Base-by-base conservation (phyloP, 2,329 filamentous ascomycete genomes). In the Salinomyces thailandicus region DNA sequence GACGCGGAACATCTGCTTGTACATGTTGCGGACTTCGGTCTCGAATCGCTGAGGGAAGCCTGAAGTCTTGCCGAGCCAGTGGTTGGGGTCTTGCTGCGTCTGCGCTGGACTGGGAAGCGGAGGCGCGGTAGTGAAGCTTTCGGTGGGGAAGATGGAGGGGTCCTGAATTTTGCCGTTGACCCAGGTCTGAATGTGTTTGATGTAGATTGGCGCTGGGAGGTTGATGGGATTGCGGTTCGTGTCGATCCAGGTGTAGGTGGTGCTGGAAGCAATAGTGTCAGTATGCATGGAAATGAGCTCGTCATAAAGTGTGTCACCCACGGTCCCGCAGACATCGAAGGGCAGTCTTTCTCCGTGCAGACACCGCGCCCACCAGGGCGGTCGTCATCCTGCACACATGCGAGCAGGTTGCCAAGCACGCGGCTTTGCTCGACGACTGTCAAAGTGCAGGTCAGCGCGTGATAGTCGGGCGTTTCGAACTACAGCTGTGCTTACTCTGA, bases 201-300 rank as follows among this genome's bases (percentile, higher is more conserved):
- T 91, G 65, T 96, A 96, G 61, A 93, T 86, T 44, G 79, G 79
- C 5, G 89, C 89, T 3, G 89, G 86, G 28, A 96, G 81, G 62
- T 93, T 89, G 46, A 93, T 86, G 8, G 89, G 86, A 56, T 85
- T 80, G 50, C 81, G 78, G 52, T 84, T 79, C 47, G 80, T 79
- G 62, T 95, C 93, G 37, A 96, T 75, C 89, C 89, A 96, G 33
- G 87, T 95, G 61, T 94, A 96, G 17, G 85, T 93, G 62, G 93
- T 81, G 53, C 91, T 93, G n/a, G 18, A n/a, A 30, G 20, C n/a
- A n/a, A 24, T n/a, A 26, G 4, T 30, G 27, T 30, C 27, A 30
- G 27, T n/a, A n/a, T n/a, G n/a, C n/a, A n/a, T n/a, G n/a, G n/a
- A n/a, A n/a, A n/a, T n/a, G n/a, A n/a, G n/a, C n/a, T n/a, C n/a